Evolutionary conservation across 2,329 filamentous ascomycete genomes (phyloP).

Genomic region (Talaromyces amestolkiae): DNA sequence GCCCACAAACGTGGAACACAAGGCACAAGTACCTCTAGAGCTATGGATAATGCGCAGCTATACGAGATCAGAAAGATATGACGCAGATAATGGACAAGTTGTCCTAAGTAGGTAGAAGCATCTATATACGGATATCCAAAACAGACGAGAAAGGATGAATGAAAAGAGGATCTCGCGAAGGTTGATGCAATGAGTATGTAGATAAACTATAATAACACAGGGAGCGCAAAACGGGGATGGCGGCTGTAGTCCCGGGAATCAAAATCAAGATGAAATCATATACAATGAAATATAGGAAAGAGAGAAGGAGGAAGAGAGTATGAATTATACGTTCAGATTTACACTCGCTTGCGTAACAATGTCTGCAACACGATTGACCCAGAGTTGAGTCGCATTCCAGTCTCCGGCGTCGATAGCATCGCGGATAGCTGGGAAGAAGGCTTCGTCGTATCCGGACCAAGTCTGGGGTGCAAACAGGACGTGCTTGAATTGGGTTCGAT

Average conservation of each 20-base stretch:
- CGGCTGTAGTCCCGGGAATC: neutral
- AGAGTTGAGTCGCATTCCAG: conserved; percentile 65
- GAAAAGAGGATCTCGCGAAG: neutral
- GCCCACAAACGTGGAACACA: too few species aligned
- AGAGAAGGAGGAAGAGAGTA: neutral
- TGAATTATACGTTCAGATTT: conserved; percentile 41
- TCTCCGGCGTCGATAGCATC: conserved; percentile 72
- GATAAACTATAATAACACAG: neutral
- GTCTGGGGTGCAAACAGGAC: conserved; percentile 80
- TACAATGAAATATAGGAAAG: neutral
- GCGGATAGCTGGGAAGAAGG: conserved; percentile 77
- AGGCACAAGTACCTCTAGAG: too few species aligned
- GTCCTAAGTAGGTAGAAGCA: neutral
- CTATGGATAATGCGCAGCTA: too few species aligned
- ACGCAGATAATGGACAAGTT: neutral
- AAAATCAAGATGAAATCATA: neutral
- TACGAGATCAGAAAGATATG: neutral
- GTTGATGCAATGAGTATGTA: neutral
- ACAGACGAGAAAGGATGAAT: neutral
- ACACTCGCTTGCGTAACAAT: conserved; percentile 63
- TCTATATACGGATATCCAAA: neutral
- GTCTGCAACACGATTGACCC: conserved; percentile 68
- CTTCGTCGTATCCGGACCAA: conserved; percentile 68
- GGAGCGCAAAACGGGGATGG: neutral
- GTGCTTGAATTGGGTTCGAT: conserved; percentile 91